Evolutionary conservation across 768 basidiomycete genomes (phyloP).

Genomic region (Amanita exitialis): DNA sequence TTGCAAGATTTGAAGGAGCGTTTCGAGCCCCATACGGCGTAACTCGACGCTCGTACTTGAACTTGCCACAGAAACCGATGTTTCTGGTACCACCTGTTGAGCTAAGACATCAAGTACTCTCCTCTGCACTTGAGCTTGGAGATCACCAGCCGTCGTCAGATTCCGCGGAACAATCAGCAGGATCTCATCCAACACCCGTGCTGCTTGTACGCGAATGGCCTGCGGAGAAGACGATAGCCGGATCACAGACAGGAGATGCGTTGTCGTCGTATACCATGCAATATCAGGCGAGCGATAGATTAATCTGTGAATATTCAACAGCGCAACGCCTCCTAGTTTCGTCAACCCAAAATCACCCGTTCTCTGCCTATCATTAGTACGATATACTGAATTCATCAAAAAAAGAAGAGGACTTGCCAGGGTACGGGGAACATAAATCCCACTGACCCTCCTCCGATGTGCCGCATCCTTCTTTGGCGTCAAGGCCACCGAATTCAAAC

Average conservation of each 20-base stretch:
- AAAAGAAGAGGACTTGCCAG: conserved; percentile 39
- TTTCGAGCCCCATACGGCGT: conserved; percentile 81
- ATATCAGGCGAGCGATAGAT: conserved; percentile 75
- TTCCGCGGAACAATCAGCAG: conserved; percentile 71
- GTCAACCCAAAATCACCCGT: conserved; percentile 90
- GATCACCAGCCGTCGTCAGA: conserved; percentile 44
- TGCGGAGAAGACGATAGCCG: conserved; percentile 62
- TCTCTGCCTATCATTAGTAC: conserved; percentile 37
- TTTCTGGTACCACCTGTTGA: conserved; percentile 58
- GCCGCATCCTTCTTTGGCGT: conserved; percentile 31
- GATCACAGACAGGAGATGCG: conserved; percentile 72
- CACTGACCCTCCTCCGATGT: conserved; percentile 72
- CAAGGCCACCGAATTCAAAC: conserved; percentile 21
- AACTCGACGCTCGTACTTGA: conserved; percentile 59
- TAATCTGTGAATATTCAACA: conserved; percentile 81
- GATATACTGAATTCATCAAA: not conserved
- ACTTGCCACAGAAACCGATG: conserved; percentile 20
- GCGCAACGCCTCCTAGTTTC: conserved; percentile 70
- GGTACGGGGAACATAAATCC: conserved; percentile 75
- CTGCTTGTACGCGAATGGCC: conserved; percentile 80
- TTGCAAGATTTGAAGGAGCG: conserved; percentile 83
- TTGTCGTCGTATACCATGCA: conserved; percentile 77
- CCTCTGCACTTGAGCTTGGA: conserved; percentile 64
- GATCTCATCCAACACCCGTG: conserved; percentile 78
- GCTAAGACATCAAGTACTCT: conserved; percentile 82